Base-by-base conservation (phyloP, 2,329 filamentous ascomycete genomes). In the Trichoderma atrobrunneum region DNA sequence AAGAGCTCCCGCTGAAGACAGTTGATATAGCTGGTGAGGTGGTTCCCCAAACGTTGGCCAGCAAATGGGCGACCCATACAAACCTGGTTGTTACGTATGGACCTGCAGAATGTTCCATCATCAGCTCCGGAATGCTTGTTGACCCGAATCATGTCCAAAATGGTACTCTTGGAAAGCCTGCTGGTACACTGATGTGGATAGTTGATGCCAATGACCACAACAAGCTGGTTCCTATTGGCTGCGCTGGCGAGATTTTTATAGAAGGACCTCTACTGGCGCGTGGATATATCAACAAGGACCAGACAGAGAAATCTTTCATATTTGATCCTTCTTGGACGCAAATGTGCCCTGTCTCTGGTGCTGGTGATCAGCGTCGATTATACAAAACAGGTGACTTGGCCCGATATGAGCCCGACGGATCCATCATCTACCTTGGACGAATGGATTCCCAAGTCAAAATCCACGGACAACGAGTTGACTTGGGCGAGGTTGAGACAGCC, bases 361-460 rank as follows among this genome's bases (percentile, higher is more conserved):
- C 43, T n/a, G 18, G 43, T n/a, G 8, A 48, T 34, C 21, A 24
- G 24, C 30, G 21, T 56, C 78, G 77, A 4, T 72, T 82, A 8
- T 86, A 86, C 74, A 82, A 81, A 71, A 85, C 85, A 2, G 85
- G 85, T 14, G 85, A 87, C 73, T 78, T 86, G 14, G 84, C 78
- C 5, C 77, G 77, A 61, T 84, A 84, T 30, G 76, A 81, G 43
- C 76, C 77, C 0, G 80, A 84, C 60, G 81, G 82, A 1, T 75
- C 76, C 36, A 76, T 86, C 7, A 74, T 81, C 0, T 85, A 82
- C 65, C 76, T 85, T 61, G 87, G 86, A 56, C 81, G 87, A 26
- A 87, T 87, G 74, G 87, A 89, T 74, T 82, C 82, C 0, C 87
- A 89, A 76, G 83, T 89, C 62, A 90, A 90, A 76, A 77, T 89